Base-by-base conservation (phyloP, 768 basidiomycete genomes). In the Kockovaella imperatae region DNA sequence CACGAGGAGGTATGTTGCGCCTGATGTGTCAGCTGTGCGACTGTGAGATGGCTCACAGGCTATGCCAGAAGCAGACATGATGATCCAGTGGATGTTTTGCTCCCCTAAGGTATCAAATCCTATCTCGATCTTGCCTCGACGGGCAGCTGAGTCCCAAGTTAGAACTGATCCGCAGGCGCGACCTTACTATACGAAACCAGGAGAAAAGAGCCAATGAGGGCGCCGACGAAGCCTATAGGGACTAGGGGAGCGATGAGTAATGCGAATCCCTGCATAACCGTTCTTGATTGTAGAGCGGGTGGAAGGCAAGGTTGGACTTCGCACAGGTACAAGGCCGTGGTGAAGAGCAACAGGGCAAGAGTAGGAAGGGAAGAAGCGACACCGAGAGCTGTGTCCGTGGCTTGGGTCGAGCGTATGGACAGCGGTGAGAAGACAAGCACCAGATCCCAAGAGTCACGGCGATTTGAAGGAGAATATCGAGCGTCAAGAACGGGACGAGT, bases 171-270 rank as follows among this genome's bases (percentile, higher is more conserved):
- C n/a, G n/a, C n/a, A 10, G 25, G 3, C n/a, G 15, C 8, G 30
- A 25, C 50, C 52, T 29, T 26, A 53, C 52, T 10, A 48, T 50
- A 45, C n/a, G n/a, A 28, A 11, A 50, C 35, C 13, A 42, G 39
- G 23, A 54, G 38, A 45, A 54, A 53, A 3, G 48, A 25, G 7
- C 55, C 52, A 3, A 60, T n/a, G 4, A 57, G 31, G 11, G 45
- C 32, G 0, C 35, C 55, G 2, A 52, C 42, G 25, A 49, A 52
- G 4, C 38, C 40, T 8, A 54, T 38, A 1, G 59, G 59, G 5
- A 60, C 32, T 23, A 60, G 42, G 1, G 59, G 59, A 2, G 48
- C 43, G 21, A 52, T 15, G 1, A 60, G 23, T 1, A 44, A 23
- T 10, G 34, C 44, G 28, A 43, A 57, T 1, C 42, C 17, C n/a